These are phyloP conservation scores for Hypoxylon sp. DNA, from an alignment of 2,329 filamentous ascomycete genomes.

Conservation along the genomic window DNA sequence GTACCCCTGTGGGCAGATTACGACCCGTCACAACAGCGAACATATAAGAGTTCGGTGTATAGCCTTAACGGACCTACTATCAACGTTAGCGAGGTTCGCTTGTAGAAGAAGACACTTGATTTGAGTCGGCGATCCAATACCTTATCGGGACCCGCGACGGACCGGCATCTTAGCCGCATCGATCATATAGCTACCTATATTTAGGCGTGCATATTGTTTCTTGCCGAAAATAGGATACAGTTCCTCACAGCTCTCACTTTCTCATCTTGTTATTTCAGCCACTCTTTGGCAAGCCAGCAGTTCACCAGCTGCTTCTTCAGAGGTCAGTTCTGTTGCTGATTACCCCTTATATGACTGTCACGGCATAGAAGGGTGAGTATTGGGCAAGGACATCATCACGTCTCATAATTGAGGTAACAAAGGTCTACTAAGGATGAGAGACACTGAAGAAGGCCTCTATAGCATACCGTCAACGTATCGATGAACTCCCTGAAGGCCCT, in stretches of 20 bases:
- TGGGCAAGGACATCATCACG: constrained; percentile 10
- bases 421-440: too few relatives aligned
- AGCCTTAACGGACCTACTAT: constrained; percentile 6
- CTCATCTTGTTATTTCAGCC: constrained; percentile 12
- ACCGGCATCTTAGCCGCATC: constrained; percentile 8
- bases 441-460: constrained; percentile 2
- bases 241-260: background rate
- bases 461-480: background rate
- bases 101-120: background rate
- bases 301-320: constrained; percentile 8
- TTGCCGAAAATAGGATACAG: constrained; percentile 5
- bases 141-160: constrained; percentile 6
- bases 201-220: constrained; percentile 16
- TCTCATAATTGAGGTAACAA: too few relatives aligned
- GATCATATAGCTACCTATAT: constrained; percentile 5
- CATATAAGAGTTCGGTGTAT: constrained; percentile 8
- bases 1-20: constrained; percentile 15
- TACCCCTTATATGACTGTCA: constrained; percentile 5
- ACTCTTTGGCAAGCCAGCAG: constrained; percentile 8
- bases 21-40: constrained; percentile 4
- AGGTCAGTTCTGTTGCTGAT: constrained; percentile 9
- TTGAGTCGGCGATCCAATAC: constrained; percentile 16
- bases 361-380: constrained; percentile 10
- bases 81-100: constrained; percentile 16
- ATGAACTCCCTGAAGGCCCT: constrained; percentile 5